phyloP scores from a whole-genome alignment of 176 grass and related monocot species.

The Tillandsia leiboldiana region DNA sequence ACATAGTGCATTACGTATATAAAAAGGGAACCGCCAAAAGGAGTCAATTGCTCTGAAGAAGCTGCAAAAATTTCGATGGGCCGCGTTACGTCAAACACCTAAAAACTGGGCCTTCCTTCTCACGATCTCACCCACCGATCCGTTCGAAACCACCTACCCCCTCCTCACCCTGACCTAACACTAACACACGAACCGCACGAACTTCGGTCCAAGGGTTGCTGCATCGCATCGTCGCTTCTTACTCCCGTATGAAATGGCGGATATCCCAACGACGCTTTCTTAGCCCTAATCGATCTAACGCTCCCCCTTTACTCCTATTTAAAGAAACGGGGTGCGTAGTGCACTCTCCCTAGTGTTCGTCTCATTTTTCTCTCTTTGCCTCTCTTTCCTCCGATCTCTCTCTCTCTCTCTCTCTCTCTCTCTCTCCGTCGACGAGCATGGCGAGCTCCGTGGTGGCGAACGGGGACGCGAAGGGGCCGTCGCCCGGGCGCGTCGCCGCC shows the following conservation, averaged over 20 bases:
- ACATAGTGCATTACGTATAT: neutral
- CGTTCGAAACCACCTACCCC: neutral
- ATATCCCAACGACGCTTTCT: neutral
- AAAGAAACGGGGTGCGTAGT: neutral
- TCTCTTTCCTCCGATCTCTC: neutral
- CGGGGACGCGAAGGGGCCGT: constrained; percentile 31
- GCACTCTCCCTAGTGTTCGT: neutral
- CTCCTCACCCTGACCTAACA: neutral
- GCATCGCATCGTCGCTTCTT: neutral
- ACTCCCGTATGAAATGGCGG: neutral
- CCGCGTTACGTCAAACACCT: too few species aligned
- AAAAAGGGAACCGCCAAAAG: neutral
- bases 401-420: neutral
- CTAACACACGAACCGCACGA: neutral
- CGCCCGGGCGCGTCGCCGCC: constrained; percentile 37
- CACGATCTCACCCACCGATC: neutral
- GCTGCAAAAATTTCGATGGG: neutral
- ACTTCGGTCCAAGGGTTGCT: neutral
- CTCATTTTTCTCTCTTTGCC: neutral
- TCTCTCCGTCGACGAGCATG: constrained; percentile 11
- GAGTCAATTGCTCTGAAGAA: neutral
- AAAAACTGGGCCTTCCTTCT: neutral
- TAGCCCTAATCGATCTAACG: neutral
- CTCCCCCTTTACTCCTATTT: neutral
- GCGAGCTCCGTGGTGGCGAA: constrained; percentile 36